Conservation (phyloP, 202 grass and related monocot genomes). For the Musa balbisiana region DNA sequence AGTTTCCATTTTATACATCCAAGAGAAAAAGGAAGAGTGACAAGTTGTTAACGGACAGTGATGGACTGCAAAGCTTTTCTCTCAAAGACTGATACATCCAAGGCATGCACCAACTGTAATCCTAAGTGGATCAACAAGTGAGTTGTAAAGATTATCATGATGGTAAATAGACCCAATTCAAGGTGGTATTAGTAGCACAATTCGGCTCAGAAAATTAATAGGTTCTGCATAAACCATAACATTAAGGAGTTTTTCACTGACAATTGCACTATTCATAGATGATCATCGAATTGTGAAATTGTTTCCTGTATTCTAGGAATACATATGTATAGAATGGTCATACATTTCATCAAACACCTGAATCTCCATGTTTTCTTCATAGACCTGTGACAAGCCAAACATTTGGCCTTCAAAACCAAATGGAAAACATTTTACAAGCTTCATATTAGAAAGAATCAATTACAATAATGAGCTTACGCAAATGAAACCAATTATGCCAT, state of each 20-base stretch:
- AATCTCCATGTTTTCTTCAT: constrained; percentile 90
- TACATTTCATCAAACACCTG: constrained; percentile 96
- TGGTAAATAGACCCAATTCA: constrained; percentile 84
- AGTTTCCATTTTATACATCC: no score
- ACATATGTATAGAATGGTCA: constrained; percentile 88
- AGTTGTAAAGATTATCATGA: constrained; percentile 96
- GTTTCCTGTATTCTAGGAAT: constrained; percentile 80
- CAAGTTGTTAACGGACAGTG: neutral
- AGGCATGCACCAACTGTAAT: constrained; percentile 66
- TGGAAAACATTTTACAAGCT: no score
- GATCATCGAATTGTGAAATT: constrained; percentile 3
- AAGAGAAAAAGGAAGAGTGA: no score
- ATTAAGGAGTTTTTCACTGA: neutral
- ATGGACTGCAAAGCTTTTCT: constrained; percentile 30
- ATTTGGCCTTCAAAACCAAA: no score
- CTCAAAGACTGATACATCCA: constrained; percentile 82
- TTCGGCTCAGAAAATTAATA: constrained; percentile 93
- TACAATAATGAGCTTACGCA: no score
- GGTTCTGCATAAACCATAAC: constrained; percentile 50
- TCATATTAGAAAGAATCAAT: no score
- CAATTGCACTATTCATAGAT: constrained; percentile 1
- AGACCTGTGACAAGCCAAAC: constrained; percentile 37
- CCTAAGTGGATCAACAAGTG: constrained; percentile 76
- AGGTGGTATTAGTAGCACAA: constrained; percentile 74
- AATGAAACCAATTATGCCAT: no score